phyloP scores from a whole-genome alignment of 179 eudicot genomes.

The Beta macrorhiza region DNA sequence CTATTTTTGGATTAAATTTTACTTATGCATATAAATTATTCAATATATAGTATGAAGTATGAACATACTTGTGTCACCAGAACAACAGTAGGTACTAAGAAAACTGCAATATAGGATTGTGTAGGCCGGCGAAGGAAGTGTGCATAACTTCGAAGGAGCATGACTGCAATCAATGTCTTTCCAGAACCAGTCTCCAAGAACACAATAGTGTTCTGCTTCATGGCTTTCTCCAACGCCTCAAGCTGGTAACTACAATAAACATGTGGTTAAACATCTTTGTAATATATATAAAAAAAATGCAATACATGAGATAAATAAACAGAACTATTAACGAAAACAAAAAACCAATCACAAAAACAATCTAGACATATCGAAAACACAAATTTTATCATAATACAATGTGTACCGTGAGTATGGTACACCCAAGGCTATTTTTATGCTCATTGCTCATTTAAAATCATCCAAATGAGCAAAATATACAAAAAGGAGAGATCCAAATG shows the following conservation, averaged over 20 bases:
- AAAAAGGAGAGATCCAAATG: no score
- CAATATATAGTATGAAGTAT: neutral
- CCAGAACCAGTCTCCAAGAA: slow-evolving; percentile 93
- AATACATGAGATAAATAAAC: neutral
- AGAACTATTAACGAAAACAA: neutral
- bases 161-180: slow-evolving; percentile 83
- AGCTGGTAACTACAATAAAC: slow-evolving; percentile 67
- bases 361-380: neutral
- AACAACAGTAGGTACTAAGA: slow-evolving; percentile 88
- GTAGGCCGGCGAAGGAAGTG: slow-evolving; percentile 60
- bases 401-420: no score
- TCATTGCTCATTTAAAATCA: no score
- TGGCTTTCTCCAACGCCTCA: slow-evolving; percentile 76
- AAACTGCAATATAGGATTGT: slow-evolving; percentile 52
- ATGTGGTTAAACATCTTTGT: neutral
- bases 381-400: no score
- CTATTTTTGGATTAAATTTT: neutral
- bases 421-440: no score
- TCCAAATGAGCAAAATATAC: no score
- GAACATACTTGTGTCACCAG: slow-evolving; percentile 71
- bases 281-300: neutral
- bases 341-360: neutral
- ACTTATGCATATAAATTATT: neutral
- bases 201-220: slow-evolving; percentile 77
- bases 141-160: slow-evolving; percentile 84